phyloP scores from a whole-genome alignment of 495 filamentous ascomycete genomes.

The Xylaria cubensis region DNA sequence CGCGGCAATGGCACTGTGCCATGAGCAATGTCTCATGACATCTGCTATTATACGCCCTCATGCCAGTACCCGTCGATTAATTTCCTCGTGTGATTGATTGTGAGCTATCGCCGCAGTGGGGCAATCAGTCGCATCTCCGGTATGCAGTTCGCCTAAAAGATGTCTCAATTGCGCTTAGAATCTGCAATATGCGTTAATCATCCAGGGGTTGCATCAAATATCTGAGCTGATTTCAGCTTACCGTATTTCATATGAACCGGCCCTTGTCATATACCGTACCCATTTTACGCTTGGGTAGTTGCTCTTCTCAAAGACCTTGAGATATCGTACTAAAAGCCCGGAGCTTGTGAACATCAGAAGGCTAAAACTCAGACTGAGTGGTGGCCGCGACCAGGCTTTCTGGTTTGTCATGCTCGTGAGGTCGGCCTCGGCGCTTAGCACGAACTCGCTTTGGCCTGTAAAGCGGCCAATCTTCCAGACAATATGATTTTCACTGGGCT shows the following conservation, averaged over 20 bases:
- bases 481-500: conserved; percentile 96
- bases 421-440: conserved; percentile 90
- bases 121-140: neutral
- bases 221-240: conserved; percentile 38
- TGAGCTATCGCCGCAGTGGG: neutral
- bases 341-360: conserved; percentile 98
- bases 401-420: conserved; percentile 98
- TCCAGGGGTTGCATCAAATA: neutral
- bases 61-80: neutral
- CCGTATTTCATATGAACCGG: conserved; percentile 82
- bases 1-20: neutral
- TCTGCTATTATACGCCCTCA: neutral
- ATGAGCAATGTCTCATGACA: neutral
- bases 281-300: conserved; percentile 99
- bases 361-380: conserved; percentile 88
- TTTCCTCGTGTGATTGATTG: neutral
- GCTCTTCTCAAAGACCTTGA: conserved; percentile 99
- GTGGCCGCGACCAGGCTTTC: conserved; percentile 95
- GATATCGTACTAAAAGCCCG: conserved; percentile 88
- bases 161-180: conserved; percentile 11
- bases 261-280: conserved; percentile 99
- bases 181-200: conserved; percentile 16
- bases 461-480: conserved; percentile 99
- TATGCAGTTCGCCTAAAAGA: neutral
- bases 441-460: conserved; percentile 93